These are phyloP conservation scores for Fusarium buharicum DNA, from an alignment of 2,329 filamentous ascomycete genomes.

Conservation along the genomic window DNA sequence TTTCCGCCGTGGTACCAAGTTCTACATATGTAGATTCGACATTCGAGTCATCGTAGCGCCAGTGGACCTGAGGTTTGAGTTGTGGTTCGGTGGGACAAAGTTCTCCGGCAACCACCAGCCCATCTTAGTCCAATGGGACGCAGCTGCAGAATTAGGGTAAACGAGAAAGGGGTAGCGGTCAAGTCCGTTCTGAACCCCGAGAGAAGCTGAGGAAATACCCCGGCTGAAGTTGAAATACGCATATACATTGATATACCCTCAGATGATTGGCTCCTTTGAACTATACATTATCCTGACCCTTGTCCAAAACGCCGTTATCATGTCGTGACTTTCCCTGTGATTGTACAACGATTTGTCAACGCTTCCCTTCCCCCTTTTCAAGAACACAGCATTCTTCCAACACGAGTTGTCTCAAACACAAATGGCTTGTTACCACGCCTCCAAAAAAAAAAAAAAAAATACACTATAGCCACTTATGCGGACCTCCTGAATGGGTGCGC, in stretches of 20 bases:
- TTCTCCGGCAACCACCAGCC: slow-evolving; percentile 38
- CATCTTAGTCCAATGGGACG: slow-evolving; percentile 36
- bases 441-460: not conserved
- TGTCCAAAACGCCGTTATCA: slow-evolving; percentile 33
- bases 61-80: slow-evolving; percentile 61
- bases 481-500: slow-evolving; percentile 67
- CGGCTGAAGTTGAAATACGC: slow-evolving; percentile 13
- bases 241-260: slow-evolving; percentile 31
- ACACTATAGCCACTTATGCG: slow-evolving; percentile 23
- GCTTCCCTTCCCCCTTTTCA: slow-evolving; percentile 4
- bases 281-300: slow-evolving; percentile 21
- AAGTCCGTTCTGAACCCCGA: no score
- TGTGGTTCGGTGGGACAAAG: slow-evolving; percentile 50
- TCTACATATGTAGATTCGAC: slow-evolving; percentile 57
- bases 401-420: not conserved
- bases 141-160: not conserved
- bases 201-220: not conserved
- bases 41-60: slow-evolving; percentile 65
- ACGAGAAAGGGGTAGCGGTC: not conserved
- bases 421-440: not conserved
- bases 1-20: slow-evolving; percentile 51
- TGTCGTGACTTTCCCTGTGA: slow-evolving; percentile 13
- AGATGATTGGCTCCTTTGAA: slow-evolving; percentile 15
- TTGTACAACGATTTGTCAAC: slow-evolving; percentile 8
- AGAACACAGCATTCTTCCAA: not conserved